phyloP scores from a whole-genome alignment of 1,284 basidiomycete species.

The Rhodotorula sp. region DNA sequence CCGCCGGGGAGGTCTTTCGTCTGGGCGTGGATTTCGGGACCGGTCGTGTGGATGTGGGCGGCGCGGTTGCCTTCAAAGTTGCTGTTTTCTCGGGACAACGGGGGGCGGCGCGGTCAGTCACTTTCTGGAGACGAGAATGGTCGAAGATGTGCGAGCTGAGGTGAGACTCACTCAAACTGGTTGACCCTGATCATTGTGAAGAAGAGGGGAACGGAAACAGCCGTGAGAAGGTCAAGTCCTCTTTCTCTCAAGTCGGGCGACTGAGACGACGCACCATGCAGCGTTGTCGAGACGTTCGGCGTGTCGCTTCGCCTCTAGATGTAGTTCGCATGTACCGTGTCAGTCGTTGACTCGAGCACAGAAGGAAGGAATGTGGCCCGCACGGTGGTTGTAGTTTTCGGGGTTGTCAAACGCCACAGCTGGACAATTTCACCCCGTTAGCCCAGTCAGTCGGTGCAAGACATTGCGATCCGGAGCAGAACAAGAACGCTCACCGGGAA shows the following conservation, averaged over 20 bases:
- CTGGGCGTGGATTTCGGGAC: conserved; percentile 96
- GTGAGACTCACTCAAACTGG: conserved; percentile 71
- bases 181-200: conserved; percentile 52
- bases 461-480: not conserved
- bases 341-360: not conserved
- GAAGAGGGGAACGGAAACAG: not conserved
- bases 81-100: conserved; percentile 7
- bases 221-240: conserved; percentile 56
- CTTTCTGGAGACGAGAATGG: conserved; percentile 62
- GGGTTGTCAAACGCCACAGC: conserved; percentile 81
- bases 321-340: not conserved
- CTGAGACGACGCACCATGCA: conserved; percentile 60
- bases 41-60: conserved; percentile 86
- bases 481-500: conserved; percentile 58
- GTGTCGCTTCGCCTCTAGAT: conserved; percentile 72
- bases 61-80: conserved; percentile 64
- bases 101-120: not conserved
- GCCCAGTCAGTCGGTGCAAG: not conserved
- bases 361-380: not conserved
- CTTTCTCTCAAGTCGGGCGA: not conserved
- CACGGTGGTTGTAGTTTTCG: conserved; percentile 91
- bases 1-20: conserved; percentile 53
- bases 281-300: conserved; percentile 82
- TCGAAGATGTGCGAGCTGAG: not conserved
- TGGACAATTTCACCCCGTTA: too few relatives aligned